Base-by-base conservation (phyloP, 1,284 basidiomycete species). In the Malassezia obtusa region DNA sequence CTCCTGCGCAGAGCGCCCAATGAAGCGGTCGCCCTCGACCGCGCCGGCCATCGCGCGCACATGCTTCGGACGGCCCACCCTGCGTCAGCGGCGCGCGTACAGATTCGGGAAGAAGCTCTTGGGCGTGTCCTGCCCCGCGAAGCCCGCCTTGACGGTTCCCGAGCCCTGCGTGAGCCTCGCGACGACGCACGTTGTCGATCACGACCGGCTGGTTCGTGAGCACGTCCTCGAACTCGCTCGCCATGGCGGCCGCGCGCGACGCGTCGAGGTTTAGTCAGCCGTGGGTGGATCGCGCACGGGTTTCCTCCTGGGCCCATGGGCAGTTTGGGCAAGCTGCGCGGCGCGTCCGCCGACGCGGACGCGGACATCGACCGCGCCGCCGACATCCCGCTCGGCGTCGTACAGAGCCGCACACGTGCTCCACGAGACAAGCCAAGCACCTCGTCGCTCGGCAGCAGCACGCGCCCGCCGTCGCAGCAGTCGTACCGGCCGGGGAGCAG, bases 181-280 rank as follows among this genome's bases (percentile, higher is more conserved):
- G 15, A 11, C 9, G 10, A 36, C 58, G 51, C 38, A 57, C 62
- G 51, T 70, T 71, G 59, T 74, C 71, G 33, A 74, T 68, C 11
- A 74, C 71, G 41, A 74, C 71, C 12, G 71, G 71, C 53, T 74
- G 71, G 58, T 74, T 74, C 49, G 70, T 72, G 33, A 74, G 68
- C 39, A 72, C 71, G 44, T 74, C 69, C 45, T 71, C 67, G 36
- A 68, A 73, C 45, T 74, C 67, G 49, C 57, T 40, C 40, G 61
- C 61, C 56, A 64, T 60, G 26, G 38, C 24, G 32, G 10, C 19
- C 11, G 15, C 14, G 31, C 25, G 26, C 35, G 43, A 45, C 43
- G 43, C 43, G 43, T 30, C 28, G 43, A 11, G 7, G 21, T 45
- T 48, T 48, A 48, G 46, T 48, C 46, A 48, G 33, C 43, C 19